phyloP scores from a whole-genome alignment of 129 eudicot genomes.

The Flaveria trinervia region DNA sequence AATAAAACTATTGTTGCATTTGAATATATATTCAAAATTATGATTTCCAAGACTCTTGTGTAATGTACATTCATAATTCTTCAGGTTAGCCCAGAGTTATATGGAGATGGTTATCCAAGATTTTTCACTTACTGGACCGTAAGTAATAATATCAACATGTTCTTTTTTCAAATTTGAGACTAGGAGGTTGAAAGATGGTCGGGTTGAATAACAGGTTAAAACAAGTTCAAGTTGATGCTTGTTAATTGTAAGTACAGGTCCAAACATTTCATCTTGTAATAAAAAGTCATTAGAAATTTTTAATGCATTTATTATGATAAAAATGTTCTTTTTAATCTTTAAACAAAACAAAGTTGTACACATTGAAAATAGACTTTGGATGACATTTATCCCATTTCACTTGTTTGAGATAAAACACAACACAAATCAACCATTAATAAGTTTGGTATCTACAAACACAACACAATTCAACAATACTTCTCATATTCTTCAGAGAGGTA shows the following conservation, averaged over 20 bases:
- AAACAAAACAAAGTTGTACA: background rate
- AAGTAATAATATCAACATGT: constrained; percentile 26
- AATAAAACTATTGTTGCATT: background rate
- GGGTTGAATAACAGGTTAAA: background rate
- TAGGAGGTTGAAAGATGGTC: background rate
- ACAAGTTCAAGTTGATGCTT: background rate
- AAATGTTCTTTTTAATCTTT: no score
- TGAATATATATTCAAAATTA: background rate
- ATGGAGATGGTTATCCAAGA: constrained; percentile 89
- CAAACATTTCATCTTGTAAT: background rate
- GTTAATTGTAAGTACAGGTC: background rate
- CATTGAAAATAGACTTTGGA: background rate
- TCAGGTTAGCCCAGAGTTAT: constrained; percentile 93
- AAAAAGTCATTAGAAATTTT: background rate
- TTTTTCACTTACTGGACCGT: constrained; percentile 98
- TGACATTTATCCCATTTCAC: background rate
- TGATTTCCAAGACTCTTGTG: background rate
- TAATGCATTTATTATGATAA: background rate
- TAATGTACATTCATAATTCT: constrained; percentile 9
- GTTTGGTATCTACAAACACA: background rate
- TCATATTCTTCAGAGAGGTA: no score
- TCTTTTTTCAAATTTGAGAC: background rate
- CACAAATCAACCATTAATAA: background rate
- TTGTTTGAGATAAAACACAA: background rate
- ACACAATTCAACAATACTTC: no score